Conservation (phyloP, 78 protist species). For the Mastigamoeba balamuthi region DNA sequence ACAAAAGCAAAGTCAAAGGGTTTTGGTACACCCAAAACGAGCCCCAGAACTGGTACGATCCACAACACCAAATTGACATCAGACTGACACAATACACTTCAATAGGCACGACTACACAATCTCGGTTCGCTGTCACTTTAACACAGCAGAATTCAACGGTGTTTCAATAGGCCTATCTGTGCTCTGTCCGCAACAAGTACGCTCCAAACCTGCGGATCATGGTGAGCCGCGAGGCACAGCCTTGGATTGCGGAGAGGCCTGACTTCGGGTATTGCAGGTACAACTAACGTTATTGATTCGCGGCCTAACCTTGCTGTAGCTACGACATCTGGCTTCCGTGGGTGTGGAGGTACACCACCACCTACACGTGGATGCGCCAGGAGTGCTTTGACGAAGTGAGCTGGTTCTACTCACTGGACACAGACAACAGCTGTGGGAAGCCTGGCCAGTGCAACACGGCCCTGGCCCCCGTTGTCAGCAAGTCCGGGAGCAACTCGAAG, state of each 20-base stretch:
- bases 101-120: too few relatives aligned
- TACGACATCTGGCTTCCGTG: not conserved
- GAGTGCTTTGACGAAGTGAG: not conserved
- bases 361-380: not conserved
- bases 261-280: too few relatives aligned
- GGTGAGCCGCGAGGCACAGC: not conserved
- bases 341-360: not conserved
- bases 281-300: too few relatives aligned
- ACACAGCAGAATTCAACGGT: too few relatives aligned
- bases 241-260: not conserved
- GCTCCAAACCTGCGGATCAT: not conserved
- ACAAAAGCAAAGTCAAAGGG: too few relatives aligned
- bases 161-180: not conserved
- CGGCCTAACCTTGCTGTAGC: too few relatives aligned
- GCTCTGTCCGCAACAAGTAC: not conserved
- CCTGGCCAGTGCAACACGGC: not conserved
- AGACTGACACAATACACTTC: too few relatives aligned
- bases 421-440: not conserved
- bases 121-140: too few relatives aligned
- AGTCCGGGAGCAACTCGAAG: not conserved
- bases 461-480: not conserved
- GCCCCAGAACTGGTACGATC: not conserved
- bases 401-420: not conserved
- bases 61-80: too few relatives aligned
- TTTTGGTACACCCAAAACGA: not conserved